Percentiles rank a stretch among this genome's conserved stretches.
These are phyloP conservation scores for Lactarius pseudohatsudake DNA, from an alignment of 768 basidiomycete species.

Conservation along the genomic window DNA sequence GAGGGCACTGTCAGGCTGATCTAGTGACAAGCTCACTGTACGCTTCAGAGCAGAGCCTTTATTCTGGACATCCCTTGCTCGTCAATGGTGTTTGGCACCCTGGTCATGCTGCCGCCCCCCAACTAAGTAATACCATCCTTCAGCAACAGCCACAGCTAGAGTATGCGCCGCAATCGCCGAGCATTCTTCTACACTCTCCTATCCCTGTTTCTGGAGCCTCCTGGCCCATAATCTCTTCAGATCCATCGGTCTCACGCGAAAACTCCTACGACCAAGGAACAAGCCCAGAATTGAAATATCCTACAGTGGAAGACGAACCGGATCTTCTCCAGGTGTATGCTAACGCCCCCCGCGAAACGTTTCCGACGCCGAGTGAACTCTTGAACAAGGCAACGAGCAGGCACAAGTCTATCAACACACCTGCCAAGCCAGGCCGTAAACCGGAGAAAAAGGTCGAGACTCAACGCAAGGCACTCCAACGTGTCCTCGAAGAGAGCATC, in stretches of 20 bases:
- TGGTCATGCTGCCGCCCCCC: conserved; percentile 8
- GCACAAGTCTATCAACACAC: conserved; percentile 16
- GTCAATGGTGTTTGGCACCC: conserved; percentile 20
- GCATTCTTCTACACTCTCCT: conserved; percentile 27
- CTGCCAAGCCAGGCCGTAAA: conserved; percentile 14
- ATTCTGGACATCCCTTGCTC: conserved; percentile 15
- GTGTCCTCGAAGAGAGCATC: conserved; percentile 54
- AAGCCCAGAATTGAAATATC: conserved; percentile 1
- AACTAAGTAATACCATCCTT: background rate
- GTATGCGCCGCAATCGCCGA: conserved; percentile 17
- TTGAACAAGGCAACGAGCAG: conserved; percentile 43
- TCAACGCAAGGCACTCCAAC: conserved; percentile 56
- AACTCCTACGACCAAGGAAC: conserved; percentile 2
- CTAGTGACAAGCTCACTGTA: conserved; percentile 6
- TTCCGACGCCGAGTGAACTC: conserved; percentile 67
- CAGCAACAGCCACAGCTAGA: conserved; percentile 11
- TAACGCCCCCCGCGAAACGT: conserved; percentile 36
- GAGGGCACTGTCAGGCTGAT: conserved; percentile 13
- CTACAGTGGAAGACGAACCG: conserved; percentile 2
- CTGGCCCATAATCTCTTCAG: conserved; percentile 21
- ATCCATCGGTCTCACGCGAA: conserved; percentile 13
- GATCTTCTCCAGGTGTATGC: conserved; percentile 30
- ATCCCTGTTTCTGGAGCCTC: conserved; percentile 25
- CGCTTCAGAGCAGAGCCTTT: conserved; percentile 10
- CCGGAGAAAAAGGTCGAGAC: conserved; percentile 40